phyloP scores from a whole-genome alignment of 23 red algal genomes.

The Chondrus crispus region DNA sequence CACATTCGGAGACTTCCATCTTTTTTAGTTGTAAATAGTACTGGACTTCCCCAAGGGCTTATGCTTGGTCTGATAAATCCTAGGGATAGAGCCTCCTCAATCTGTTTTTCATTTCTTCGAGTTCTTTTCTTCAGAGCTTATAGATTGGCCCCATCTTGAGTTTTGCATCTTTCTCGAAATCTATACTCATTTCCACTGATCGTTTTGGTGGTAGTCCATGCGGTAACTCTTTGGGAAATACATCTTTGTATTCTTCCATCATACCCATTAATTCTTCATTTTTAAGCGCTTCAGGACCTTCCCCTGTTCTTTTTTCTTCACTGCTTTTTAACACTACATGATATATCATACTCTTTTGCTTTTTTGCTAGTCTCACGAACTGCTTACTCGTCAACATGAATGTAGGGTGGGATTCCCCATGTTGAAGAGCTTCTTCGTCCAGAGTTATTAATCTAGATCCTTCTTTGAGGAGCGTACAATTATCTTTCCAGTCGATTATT shows the following conservation, averaged over 20 bases:
- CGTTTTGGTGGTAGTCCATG: constrained; percentile 18
- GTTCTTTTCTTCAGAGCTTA: not conserved
- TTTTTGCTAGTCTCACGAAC: not conserved
- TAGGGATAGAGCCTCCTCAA: not conserved
- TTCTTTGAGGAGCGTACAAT: not conserved
- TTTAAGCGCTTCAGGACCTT: not conserved
- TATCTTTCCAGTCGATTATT: constrained; percentile 8
- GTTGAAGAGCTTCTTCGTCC: constrained; percentile 12
- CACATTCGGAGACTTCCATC: constrained; percentile 3
- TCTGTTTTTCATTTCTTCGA: constrained; percentile 14
- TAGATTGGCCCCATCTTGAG: not conserved
- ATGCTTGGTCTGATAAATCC: constrained; percentile 26
- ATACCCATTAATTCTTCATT: not conserved
- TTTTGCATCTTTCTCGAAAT: not conserved
- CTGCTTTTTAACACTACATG: not conserved
- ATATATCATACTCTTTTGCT: constrained; percentile 1
- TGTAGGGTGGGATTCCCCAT: not conserved
- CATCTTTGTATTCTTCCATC: constrained; percentile 20
- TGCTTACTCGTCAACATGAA: not conserved
- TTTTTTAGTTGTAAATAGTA: not conserved
- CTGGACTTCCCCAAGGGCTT: constrained; percentile 21
- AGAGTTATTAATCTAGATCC: not conserved
- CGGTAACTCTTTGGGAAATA: not conserved
- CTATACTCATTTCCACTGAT: not conserved
- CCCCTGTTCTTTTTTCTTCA: not conserved